phyloP scores from a whole-genome alignment of 768 basidiomycete genomes.

The Calocybe cyanea region DNA sequence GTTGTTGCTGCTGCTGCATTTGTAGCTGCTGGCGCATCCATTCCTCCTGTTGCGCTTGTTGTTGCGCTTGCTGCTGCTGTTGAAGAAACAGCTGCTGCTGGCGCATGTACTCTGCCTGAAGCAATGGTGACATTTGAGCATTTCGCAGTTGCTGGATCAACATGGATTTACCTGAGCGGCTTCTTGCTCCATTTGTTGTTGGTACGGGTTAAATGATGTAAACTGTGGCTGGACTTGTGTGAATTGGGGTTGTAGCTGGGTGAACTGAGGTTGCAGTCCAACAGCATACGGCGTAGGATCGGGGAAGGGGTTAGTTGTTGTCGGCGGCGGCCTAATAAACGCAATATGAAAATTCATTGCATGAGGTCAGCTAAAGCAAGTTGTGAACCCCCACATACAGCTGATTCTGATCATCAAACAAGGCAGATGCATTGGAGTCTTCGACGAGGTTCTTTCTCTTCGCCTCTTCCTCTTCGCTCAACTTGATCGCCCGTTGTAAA shows the following conservation, averaged over 20 bases:
- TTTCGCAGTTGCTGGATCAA: constrained; percentile 30
- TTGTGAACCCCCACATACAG: constrained; percentile 48
- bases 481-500: constrained; percentile 71
- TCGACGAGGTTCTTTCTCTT: constrained; percentile 66
- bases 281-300: constrained; percentile 59
- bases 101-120: constrained; percentile 65
- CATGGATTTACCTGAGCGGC: constrained; percentile 52
- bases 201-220: constrained; percentile 91
- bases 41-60: constrained; percentile 44
- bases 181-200: constrained; percentile 91
- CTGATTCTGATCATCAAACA: constrained; percentile 88
- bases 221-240: constrained; percentile 79
- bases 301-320: constrained; percentile 56
- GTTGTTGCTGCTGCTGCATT: constrained; percentile 56
- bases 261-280: constrained; percentile 52
- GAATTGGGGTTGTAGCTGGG: constrained; percentile 69
- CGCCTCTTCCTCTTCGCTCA: constrained; percentile 90
- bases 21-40: constrained; percentile 49
- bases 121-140: not conserved
- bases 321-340: constrained; percentile 25
- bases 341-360: constrained; percentile 18
- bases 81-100: constrained; percentile 69
- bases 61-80: constrained; percentile 51
- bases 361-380: constrained; percentile 8
- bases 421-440: constrained; percentile 63